phyloP scores from a whole-genome alignment of 208 protist species.

The Trypanosoma conorhini region DNA sequence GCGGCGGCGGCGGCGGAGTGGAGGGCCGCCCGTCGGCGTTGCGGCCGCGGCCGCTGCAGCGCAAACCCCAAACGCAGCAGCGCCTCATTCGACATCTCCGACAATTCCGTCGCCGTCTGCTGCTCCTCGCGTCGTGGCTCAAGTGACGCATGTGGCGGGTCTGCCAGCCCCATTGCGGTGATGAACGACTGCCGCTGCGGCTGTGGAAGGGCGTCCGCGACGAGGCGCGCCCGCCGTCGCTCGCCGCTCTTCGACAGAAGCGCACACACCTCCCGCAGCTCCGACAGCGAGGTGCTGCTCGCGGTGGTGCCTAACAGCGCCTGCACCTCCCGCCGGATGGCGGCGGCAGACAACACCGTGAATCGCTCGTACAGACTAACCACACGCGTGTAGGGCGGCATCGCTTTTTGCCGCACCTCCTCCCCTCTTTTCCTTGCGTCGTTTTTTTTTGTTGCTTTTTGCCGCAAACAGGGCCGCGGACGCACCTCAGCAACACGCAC shows the following conservation, averaged over 20 bases:
- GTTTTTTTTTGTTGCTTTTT: no score
- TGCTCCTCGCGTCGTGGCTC: background rate
- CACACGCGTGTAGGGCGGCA: constrained; percentile 18
- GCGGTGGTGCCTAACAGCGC: constrained; percentile 3
- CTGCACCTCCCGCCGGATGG: constrained; percentile 27
- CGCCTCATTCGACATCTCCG: constrained; percentile 27
- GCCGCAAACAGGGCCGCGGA: background rate
- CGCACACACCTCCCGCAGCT: constrained; percentile 18
- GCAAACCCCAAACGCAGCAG: constrained; percentile 34
- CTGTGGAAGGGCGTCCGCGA: constrained; percentile 21
- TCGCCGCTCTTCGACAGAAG: constrained; percentile 29
- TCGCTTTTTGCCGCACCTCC: background rate
- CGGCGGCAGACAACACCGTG: constrained; percentile 19
- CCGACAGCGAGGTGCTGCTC: background rate
- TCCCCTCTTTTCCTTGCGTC: background rate
- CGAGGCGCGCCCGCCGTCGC: constrained; percentile 17
- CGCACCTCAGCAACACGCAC: background rate
- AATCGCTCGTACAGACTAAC: constrained; percentile 29
- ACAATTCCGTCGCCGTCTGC: constrained; percentile 6
- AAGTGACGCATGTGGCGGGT: background rate
- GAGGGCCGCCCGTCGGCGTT: background rate
- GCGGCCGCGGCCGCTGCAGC: constrained; percentile 16
- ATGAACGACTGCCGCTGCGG: constrained; percentile 12
- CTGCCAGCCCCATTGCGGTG: background rate
- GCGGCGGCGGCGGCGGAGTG: background rate